These are phyloP conservation scores for Colletotrichum orchidophilum DNA, from an alignment of 2,329 filamentous ascomycete genomes.

Conservation along the genomic window DNA sequence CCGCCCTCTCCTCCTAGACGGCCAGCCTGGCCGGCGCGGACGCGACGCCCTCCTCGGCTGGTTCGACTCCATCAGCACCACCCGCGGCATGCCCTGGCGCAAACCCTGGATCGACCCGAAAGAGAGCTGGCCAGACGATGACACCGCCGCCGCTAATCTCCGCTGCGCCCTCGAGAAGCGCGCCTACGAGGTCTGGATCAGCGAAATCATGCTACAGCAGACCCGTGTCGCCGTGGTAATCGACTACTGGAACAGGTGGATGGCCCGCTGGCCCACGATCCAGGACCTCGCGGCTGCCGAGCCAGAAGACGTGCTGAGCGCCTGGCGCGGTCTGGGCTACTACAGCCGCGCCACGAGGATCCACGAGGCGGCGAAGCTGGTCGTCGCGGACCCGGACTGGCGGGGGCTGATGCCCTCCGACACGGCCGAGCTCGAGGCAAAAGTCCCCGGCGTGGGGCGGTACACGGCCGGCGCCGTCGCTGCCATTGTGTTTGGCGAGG, in stretches of 20 bases:
- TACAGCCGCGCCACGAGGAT: conserved; percentile 71
- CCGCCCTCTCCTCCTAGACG: conserved; percentile 57
- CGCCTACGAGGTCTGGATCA: conserved; percentile 74
- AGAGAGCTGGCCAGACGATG: conserved; percentile 28
- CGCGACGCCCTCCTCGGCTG: conserved; percentile 56
- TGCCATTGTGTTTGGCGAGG: conserved; percentile 68
- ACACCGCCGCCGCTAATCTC: conserved; percentile 46
- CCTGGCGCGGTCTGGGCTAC: conserved; percentile 71
- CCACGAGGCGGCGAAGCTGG: conserved; percentile 63
- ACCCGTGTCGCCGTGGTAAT: conserved; percentile 70
- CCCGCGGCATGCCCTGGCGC: conserved; percentile 68
- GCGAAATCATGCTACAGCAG: conserved; percentile 74
- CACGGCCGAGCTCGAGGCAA: conserved; percentile 55
- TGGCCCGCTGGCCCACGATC: conserved; percentile 68
- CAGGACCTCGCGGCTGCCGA: conserved; percentile 62
- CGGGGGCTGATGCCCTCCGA: conserved; percentile 59
- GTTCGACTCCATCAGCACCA: conserved; percentile 58
- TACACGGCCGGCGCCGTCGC: conserved; percentile 72
- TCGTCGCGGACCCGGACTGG: conserved; percentile 53
- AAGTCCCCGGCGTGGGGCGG: conserved; percentile 67
- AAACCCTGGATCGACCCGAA: conserved; percentile 63
- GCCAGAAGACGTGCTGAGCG: conserved; percentile 64
- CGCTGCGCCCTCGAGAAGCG: conserved; percentile 58
- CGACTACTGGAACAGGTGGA: conserved; percentile 72
- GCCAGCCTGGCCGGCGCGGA: conserved; percentile 38